These are phyloP conservation scores for Cyclostephanos invisitatus DNA, from an alignment of 108 stramenopile species.

Conservation along the genomic window DNA sequence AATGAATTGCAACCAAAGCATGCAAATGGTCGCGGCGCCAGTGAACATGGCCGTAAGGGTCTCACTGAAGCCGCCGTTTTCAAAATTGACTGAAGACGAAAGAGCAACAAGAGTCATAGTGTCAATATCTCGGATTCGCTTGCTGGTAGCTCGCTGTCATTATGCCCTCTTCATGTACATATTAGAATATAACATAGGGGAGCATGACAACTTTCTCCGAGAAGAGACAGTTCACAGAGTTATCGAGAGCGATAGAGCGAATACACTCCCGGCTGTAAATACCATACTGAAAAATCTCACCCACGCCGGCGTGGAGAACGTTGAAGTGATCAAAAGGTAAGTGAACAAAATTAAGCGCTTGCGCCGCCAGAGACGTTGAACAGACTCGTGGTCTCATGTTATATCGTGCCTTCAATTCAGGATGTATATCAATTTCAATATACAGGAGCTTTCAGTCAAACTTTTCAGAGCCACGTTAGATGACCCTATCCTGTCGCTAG, in stretches of 20 bases:
- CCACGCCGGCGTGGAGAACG: conserved; percentile 67
- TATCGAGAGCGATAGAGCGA: conserved; percentile 5
- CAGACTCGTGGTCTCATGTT: background rate
- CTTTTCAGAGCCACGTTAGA: conserved; percentile 40
- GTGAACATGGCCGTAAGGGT: conserved; percentile 60
- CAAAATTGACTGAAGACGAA: conserved; percentile 60
- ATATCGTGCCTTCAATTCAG: background rate
- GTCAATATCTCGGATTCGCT: conserved; percentile 56
- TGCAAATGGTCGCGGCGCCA: conserved; percentile 57
- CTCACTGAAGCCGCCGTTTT: conserved; percentile 53
- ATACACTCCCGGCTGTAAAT: conserved; percentile 20
- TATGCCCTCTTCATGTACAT: conserved; percentile 73
- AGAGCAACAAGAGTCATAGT: conserved; percentile 70
- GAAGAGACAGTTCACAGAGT: conserved; percentile 27
- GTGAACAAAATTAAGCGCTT: background rate
- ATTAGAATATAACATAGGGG: conserved; percentile 69
- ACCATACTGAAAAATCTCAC: conserved; percentile 43
- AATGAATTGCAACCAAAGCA: conserved; percentile 44
- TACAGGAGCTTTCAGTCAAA: conserved; percentile 62
- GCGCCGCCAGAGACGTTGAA: background rate
- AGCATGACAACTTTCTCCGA: conserved; percentile 66
- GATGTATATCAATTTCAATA: conserved; percentile 58
- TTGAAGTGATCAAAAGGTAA: conserved; percentile 41
- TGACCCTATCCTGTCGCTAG: conserved; percentile 61
- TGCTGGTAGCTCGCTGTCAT: conserved; percentile 59